Conservation (phyloP, 176 grass and related monocot species). For the Musa schizocarpa region DNA sequence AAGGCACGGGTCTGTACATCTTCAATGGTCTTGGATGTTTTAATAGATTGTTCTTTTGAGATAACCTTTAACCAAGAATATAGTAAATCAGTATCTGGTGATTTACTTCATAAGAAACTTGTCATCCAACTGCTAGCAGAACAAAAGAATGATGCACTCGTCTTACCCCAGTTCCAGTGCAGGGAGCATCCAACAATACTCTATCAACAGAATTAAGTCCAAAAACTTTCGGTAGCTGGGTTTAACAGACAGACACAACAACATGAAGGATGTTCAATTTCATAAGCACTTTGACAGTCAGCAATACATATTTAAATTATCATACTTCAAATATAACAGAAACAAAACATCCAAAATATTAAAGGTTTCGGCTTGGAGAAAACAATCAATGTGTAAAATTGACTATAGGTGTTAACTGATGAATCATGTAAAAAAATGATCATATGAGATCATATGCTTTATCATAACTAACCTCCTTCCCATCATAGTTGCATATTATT, state of each 20-base stretch:
- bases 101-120: constrained; percentile 6
- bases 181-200: constrained; percentile 93
- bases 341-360: not conserved
- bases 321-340: not conserved
- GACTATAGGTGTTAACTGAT: too few species aligned
- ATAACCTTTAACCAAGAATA: constrained; percentile 57
- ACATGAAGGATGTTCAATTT: not conserved
- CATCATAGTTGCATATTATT: constrained; percentile 89
- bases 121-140: constrained; percentile 14
- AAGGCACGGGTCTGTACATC: constrained; percentile 82
- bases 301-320: not conserved
- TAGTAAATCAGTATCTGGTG: not conserved
- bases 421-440: not conserved
- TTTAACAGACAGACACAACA: not conserved
- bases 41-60: constrained; percentile 78
- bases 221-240: constrained; percentile 80
- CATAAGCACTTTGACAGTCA: not conserved
- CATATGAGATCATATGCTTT: not conserved
- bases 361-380: not conserved
- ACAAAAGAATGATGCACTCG: constrained; percentile 18
- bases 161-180: constrained; percentile 80
- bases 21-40: constrained; percentile 79
- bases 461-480: constrained; percentile 66
- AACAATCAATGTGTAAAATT: too few species aligned
- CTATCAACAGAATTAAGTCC: constrained; percentile 88